A percentile compares a stretch with the other conserved stretches of the same genome.
phyloP scores from a whole-genome alignment of 257 asterid species.

The Henckelia pumila region DNA sequence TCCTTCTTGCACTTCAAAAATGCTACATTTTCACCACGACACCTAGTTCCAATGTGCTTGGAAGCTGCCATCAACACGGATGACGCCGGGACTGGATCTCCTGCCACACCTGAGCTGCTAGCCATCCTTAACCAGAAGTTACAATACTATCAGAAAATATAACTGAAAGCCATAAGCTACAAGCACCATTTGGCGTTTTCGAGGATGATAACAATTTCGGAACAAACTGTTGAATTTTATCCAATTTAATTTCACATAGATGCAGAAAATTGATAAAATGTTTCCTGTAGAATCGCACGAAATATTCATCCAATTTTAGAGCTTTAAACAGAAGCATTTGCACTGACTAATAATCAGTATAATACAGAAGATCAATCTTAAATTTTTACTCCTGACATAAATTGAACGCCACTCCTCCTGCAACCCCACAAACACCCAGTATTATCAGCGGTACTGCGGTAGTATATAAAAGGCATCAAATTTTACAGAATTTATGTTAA shows the following conservation, averaged over 20 bases:
- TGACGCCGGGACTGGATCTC: constrained; percentile 67
- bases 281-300: background rate
- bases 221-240: background rate
- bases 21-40: constrained; percentile 67
- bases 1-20: constrained; percentile 78
- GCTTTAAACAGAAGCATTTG: background rate
- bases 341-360: background rate
- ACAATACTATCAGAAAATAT: constrained; percentile 7
- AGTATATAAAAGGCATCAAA: background rate
- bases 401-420: too few relatives aligned
- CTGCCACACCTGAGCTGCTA: constrained; percentile 44
- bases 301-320: background rate
- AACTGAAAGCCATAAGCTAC: background rate
- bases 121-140: constrained; percentile 42
- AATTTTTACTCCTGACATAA: background rate
- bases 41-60: constrained; percentile 64
- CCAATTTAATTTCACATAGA: background rate
- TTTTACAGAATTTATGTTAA: background rate
- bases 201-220: background rate
- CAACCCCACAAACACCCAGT: too few relatives aligned
- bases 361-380: background rate
- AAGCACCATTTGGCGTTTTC: background rate
- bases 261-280: background rate
- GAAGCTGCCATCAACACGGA: constrained; percentile 69
- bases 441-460: background rate